Conservation (phyloP, 2,329 filamentous ascomycete genomes). For the Paraphoma sp. region DNA sequence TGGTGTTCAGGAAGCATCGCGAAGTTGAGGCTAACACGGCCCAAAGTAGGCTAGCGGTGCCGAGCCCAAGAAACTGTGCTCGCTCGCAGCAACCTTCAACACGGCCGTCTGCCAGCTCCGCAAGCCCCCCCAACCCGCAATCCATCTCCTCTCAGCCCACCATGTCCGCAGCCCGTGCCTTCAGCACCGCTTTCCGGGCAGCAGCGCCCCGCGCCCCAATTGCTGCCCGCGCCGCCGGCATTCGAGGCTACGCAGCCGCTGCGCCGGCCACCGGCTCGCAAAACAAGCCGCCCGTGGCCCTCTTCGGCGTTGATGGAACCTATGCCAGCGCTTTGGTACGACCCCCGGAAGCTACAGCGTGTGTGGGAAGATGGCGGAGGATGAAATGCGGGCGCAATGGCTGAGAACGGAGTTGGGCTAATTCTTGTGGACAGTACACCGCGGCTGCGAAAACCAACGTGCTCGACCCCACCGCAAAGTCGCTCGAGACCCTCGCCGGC, state of each 20-base stretch:
- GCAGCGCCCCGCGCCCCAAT: conserved; percentile 64
- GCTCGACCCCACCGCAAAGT: conserved; percentile 85
- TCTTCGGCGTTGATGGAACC: conserved; percentile 96
- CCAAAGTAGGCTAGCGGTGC: conserved; percentile 21
- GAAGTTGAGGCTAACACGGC: not conserved
- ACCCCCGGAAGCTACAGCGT: conserved; percentile 25
- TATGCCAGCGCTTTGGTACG: conserved; percentile 98
- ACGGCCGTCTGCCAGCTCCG: conserved; percentile 22
- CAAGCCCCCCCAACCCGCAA: conserved; percentile 37
- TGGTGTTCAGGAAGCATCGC: not conserved
- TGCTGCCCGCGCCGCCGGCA: conserved; percentile 65
- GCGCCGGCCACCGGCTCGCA: conserved; percentile 64
- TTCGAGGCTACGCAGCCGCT: conserved; percentile 77
- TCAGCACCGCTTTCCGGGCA: conserved; percentile 64
- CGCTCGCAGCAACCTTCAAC: conserved; percentile 29
- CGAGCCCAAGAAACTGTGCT: conserved; percentile 31
- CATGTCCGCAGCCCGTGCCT: conserved; percentile 65
- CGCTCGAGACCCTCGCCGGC: conserved; percentile 72
- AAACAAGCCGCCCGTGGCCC: conserved; percentile 84
- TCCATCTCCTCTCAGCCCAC: conserved; percentile 48
- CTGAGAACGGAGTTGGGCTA: conserved; percentile 25
- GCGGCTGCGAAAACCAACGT: conserved; percentile 86
- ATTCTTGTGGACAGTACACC: conserved; percentile 74
- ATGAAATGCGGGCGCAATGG: conserved; percentile 28
- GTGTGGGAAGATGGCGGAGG: conserved; percentile 18